These are phyloP conservation scores for Pulveroboletus sp. DNA, from an alignment of 768 basidiomycete species.

Conservation along the genomic window DNA sequence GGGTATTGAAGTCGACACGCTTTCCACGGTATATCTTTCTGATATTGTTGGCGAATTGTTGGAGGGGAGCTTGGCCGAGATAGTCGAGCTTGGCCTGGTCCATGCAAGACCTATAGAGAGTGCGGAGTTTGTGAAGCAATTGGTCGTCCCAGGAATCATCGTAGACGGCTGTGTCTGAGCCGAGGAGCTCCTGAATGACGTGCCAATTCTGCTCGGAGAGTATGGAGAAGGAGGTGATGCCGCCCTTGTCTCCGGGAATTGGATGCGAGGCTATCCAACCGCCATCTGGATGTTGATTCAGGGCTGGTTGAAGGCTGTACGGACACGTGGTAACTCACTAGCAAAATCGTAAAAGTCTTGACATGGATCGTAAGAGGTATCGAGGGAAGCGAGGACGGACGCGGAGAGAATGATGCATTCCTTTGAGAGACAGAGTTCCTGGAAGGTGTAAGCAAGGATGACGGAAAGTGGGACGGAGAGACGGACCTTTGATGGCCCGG, in stretches of 20 bases:
- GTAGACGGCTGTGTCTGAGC: conserved; percentile 38
- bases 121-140: conserved; percentile 60
- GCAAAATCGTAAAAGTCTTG: conserved; percentile 93
- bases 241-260: conserved; percentile 81
- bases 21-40: conserved; percentile 56
- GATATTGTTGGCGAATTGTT: conserved; percentile 60
- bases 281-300: conserved; percentile 50
- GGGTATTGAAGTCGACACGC: conserved; percentile 35
- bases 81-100: conserved; percentile 74
- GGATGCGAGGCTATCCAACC: conserved; percentile 85
- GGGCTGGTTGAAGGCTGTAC: conserved; percentile 1
- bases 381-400: conserved; percentile 74
- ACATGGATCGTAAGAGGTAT: conserved; percentile 84
- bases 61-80: conserved; percentile 66
- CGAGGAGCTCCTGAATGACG: conserved; percentile 69
- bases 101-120: conserved; percentile 78
- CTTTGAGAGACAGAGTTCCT: conserved; percentile 70
- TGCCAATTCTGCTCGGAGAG: conserved; percentile 74
- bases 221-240: conserved; percentile 66
- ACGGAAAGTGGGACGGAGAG: background rate
- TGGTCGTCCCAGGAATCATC: conserved; percentile 47
- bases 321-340: conserved; percentile 50
- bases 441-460: conserved; percentile 4
- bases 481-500: conserved; percentile 52
- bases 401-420: conserved; percentile 84